Evolutionary conservation across 2,329 filamentous ascomycete genomes (phyloP).

Genomic region (Arthrocladium fulminans): DNA sequence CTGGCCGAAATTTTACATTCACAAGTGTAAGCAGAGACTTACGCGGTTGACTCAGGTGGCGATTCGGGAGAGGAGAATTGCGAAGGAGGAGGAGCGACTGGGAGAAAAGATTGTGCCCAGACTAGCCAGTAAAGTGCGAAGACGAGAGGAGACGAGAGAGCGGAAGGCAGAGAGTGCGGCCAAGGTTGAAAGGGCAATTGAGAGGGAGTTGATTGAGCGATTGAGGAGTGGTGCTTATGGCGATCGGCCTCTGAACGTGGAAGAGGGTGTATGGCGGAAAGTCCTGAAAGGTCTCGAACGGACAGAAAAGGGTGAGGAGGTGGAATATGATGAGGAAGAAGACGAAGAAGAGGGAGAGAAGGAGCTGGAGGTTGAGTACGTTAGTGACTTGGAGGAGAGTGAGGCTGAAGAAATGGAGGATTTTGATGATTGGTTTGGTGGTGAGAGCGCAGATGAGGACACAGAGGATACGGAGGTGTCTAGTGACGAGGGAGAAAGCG

Average conservation of each 20-base stretch:
- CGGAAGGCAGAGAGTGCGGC: constrained; percentile 72
- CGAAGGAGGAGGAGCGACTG: constrained; percentile 78
- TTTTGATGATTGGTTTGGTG: constrained; percentile 91
- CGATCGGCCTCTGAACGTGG: constrained; percentile 87
- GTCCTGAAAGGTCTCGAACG: constrained; percentile 84
- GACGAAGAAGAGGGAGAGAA: constrained; percentile 52
- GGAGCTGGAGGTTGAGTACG: constrained; percentile 76
- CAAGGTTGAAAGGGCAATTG: constrained; percentile 91
- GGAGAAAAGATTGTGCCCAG: constrained; percentile 84
- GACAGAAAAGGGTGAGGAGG: constrained; percentile 74
- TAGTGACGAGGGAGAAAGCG: constrained; percentile 50
- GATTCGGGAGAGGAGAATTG: constrained; percentile 65
- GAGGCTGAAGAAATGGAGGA: constrained; percentile 80
- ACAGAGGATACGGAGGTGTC: constrained; percentile 37
- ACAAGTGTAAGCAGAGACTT: constrained; percentile 94
- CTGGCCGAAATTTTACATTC: constrained; percentile 85
- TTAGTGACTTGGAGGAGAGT: constrained; percentile 79
- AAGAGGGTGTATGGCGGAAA: constrained; percentile 94
- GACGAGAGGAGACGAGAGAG: constrained; percentile 66
- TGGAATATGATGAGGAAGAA: constrained; percentile 68
- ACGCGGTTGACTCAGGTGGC: constrained; percentile 87
- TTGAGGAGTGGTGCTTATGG: constrained; percentile 89
- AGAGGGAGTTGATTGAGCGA: constrained; percentile 86
- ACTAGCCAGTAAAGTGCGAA: constrained; percentile 79
- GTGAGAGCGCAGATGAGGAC: constrained; percentile 48